Base-by-base conservation (phyloP, 495 filamentous ascomycete species). In the Xylaria acuta region DNA sequence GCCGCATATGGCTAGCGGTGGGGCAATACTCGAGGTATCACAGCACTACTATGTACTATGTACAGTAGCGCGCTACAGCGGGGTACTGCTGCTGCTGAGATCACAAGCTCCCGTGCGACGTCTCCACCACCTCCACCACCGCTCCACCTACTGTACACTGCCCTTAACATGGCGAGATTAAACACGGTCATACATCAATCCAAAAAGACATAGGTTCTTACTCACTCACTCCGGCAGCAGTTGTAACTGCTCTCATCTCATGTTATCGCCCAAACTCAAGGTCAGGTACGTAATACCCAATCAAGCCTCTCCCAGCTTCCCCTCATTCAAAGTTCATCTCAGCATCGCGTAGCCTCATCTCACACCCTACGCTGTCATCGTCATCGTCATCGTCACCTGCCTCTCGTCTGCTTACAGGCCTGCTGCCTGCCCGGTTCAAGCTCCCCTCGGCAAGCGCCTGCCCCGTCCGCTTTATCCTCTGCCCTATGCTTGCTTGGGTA, bases 11-110 rank as follows among this genome's bases (percentile, higher is more conserved):
- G 59, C 34, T 63, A 41, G 34, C 9, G 2, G 38, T 27, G 36
- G 59, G 38, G 59, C 36, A 7, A 5, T 5, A 27, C 7, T 43
- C 11, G n/a, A 43, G n/a, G n/a, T n/a, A n/a, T n/a, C n/a, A n/a
- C n/a, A n/a, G n/a, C n/a, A n/a, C n/a, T n/a, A n/a, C n/a, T n/a
- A n/a, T n/a, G n/a, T n/a, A n/a, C n/a, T n/a, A n/a, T n/a, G n/a
- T 27, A 4, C 18, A 22, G 32, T 36, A 38, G 34, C 38, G 22
- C 30, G 60, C 38, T 16, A 27, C 11, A 30, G 60, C 60, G 60
- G 60, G 60, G 60, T 30, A 64, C 53, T 18, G 51, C 53, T 53
- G 27, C 53, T 56, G 22, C 58, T 36, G 58, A 38, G 34, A n/a
- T 60, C 58, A 60, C 58, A 60, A 60, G 58, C 34, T 60, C 58